phyloP scores from a whole-genome alignment of 768 basidiomycete genomes.

The Mycena galopus region DNA sequence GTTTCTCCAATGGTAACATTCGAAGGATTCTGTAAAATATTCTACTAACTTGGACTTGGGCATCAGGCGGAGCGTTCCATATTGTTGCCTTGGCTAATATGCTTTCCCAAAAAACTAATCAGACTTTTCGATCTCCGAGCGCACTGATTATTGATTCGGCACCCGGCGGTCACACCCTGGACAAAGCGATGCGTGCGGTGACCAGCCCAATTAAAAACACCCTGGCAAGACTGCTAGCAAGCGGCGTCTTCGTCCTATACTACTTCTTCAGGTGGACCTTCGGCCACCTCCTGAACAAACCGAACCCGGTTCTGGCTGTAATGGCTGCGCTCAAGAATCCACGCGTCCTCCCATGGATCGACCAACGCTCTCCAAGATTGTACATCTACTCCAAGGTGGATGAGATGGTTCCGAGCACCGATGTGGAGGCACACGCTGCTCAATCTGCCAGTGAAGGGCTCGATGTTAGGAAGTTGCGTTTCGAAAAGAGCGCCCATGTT shows the following conservation, averaged over 20 bases:
- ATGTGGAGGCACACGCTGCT: slow-evolving; percentile 53
- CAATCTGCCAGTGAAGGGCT: slow-evolving; percentile 49
- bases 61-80: slow-evolving; percentile 57
- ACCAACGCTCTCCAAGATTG: slow-evolving; percentile 54
- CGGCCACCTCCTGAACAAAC: slow-evolving; percentile 40
- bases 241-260: slow-evolving; percentile 42
- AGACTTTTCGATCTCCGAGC: slow-evolving; percentile 38
- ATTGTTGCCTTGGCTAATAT: slow-evolving; percentile 51
- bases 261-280: slow-evolving; percentile 40
- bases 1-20: slow-evolving; percentile 61
- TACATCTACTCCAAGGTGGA: slow-evolving; percentile 62
- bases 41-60: not conserved
- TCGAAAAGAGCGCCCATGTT: slow-evolving; percentile 59
- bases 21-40: not conserved
- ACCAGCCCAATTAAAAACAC: slow-evolving; percentile 46
- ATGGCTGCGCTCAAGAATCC: slow-evolving; percentile 44
- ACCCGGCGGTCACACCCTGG: slow-evolving; percentile 52
- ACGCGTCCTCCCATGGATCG: slow-evolving; percentile 56
- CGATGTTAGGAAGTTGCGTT: slow-evolving; percentile 51
- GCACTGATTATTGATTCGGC: slow-evolving; percentile 61
- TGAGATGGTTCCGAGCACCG: slow-evolving; percentile 50
- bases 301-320: slow-evolving; percentile 42
- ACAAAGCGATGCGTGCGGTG: slow-evolving; percentile 48
- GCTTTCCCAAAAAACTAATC: slow-evolving; percentile 39
- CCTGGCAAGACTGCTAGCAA: slow-evolving; percentile 42